phyloP scores from a whole-genome alignment of 306 rosid species.

The Cajanus cajan region DNA sequence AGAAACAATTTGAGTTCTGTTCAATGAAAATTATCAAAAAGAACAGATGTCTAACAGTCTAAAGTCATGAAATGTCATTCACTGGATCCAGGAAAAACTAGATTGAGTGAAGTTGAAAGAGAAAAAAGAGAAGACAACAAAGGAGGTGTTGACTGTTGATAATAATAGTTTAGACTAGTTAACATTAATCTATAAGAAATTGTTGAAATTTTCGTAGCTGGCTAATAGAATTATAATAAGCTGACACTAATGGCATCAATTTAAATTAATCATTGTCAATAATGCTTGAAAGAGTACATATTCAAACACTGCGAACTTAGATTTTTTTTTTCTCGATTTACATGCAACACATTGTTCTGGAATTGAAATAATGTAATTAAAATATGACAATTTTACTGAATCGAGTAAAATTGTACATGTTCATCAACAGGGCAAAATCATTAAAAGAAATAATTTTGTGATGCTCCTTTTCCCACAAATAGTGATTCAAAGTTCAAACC shows the following conservation, averaged over 20 bases:
- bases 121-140: background rate
- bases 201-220: background rate
- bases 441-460: background rate
- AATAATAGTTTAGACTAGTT: background rate
- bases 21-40: background rate
- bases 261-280: background rate
- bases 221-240: background rate
- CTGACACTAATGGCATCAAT: background rate
- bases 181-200: background rate
- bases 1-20: background rate
- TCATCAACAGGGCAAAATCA: background rate
- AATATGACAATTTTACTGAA: background rate
- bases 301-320: background rate
- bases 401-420: background rate
- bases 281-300: background rate
- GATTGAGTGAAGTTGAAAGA: background rate
- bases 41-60: too few species aligned
- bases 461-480: background rate
- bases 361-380: background rate
- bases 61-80: background rate
- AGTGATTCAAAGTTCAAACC: background rate
- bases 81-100: background rate
- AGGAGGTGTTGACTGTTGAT: background rate
- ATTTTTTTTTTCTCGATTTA: background rate
- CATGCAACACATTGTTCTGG: background rate